These are phyloP conservation scores for Phaffomyces antillensis DNA, from an alignment of 805 yeast genomes.

Conservation along the genomic window DNA sequence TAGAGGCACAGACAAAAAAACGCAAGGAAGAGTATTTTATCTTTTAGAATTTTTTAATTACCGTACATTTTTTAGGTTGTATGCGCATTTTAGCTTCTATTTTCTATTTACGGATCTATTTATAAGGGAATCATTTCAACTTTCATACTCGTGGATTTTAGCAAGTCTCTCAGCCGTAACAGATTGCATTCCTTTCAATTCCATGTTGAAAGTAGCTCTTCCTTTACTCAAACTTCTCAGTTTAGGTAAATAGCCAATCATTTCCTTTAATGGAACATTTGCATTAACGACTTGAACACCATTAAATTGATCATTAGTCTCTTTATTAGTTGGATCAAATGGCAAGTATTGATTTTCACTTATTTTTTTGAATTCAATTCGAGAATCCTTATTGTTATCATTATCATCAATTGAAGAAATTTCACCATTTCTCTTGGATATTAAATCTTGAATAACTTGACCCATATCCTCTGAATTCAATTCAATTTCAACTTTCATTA, in stretches of 20 bases:
- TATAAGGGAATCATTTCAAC: no score
- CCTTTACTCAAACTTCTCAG: constrained; percentile 86
- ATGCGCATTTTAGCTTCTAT: neutral
- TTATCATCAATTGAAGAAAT: constrained; percentile 71
- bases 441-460: constrained; percentile 74
- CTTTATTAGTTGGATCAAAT: constrained; percentile 50
- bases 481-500: constrained; percentile 68
- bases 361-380: constrained; percentile 43
- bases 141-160: constrained; percentile 25
- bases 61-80: no score
- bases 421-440: constrained; percentile 68
- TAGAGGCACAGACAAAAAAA: no score
- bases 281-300: constrained; percentile 56
- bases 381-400: constrained; percentile 26
- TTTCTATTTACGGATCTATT: neutral
- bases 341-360: constrained; percentile 67
- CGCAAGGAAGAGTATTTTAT: no score
- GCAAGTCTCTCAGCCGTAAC: constrained; percentile 47
- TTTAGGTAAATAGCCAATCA: constrained; percentile 81
- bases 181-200: constrained; percentile 63
- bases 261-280: constrained; percentile 75
- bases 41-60: no score
- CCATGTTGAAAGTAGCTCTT: constrained; percentile 77
- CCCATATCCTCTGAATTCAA: constrained; percentile 73
- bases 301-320: constrained; percentile 15